phyloP scores from a whole-genome alignment of 345 rosid species.

The Boechera divaricarpa region DNA sequence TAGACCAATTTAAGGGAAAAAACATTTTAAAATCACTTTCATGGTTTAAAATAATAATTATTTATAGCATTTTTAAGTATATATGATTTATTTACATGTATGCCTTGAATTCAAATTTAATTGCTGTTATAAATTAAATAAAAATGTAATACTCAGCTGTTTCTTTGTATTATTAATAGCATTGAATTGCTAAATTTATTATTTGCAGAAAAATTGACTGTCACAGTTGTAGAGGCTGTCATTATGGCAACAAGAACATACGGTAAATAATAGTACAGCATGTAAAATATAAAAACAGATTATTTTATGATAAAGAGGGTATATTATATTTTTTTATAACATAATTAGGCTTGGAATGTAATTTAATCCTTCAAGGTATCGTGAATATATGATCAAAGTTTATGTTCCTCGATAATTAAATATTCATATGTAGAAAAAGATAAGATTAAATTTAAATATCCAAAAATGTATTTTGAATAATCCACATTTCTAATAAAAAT shows the following conservation, averaged over 20 bases:
- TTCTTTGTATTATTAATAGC: slow-evolving; percentile 15
- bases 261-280: neutral
- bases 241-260: slow-evolving; percentile 20
- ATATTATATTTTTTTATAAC: no score
- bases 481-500: neutral
- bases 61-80: neutral
- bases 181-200: slow-evolving; percentile 35
- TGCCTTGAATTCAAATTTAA: neutral
- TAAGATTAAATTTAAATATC: neutral
- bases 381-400: neutral
- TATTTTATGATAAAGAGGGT: no score
- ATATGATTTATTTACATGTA: neutral
- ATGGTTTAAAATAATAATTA: neutral
- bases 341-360: neutral
- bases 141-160: slow-evolving; percentile 9
- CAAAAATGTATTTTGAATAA: neutral
- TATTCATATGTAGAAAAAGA: neutral
- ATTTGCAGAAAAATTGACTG: slow-evolving; percentile 41
- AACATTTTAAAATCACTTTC: neutral
- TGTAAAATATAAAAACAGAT: neutral
- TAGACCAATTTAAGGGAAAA: neutral
- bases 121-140: neutral
- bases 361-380: neutral
- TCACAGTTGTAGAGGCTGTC: slow-evolving; percentile 35
- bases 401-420: neutral